Evolutionary conservation across 73 alveolate genomes (phyloP), one percentile per base, ranked within the genome.

Genomic region (Diophrys sp.): DNA sequence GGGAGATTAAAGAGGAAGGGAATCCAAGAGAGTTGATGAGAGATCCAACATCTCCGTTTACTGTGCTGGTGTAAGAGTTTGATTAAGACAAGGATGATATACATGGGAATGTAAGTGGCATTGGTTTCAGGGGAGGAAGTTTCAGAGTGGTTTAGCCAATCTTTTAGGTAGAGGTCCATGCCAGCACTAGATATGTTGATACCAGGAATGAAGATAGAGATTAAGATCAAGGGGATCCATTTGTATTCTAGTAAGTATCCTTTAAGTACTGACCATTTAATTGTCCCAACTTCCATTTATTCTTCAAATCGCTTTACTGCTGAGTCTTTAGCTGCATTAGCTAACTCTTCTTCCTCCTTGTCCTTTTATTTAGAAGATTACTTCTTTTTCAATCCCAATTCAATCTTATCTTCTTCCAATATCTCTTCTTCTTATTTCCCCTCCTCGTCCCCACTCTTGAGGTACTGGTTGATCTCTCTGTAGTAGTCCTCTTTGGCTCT

Each of bases 1-100:
- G 98, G 23, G 80, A 73, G 78, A 66, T 93, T 27, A 89, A 81
- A 11, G 98, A 93, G 85, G 74, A 78, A 31, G 98, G 98, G 2
- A 87, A 81, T 53, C 98, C 72, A 62, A 11, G 14, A 2, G 72
- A 14, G 14, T 25, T 62, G 26, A 62, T 23, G 30, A 25, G n/a
- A n/a, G 14, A 62, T 62, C 30, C 72, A 14, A 62, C 5, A 11
- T 14, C 31, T 25, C 5, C 14, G n/a, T 62, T 62, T 62, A 23
- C 31, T 62, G 8, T 2, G 30, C n/a, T 62, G 72, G 11, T 62
- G 11, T 11, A 5, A 14, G 72, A 62, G n/a, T 62, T 62, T 29
- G 62, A 44, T 44, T 18, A 44, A n/a, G n/a, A n/a, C n/a, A n/a
- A n/a, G n/a, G n/a, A n/a, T n/a, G n/a, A n/a, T n/a, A n/a, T n/a